These are phyloP conservation scores for Ophiostoma ips DNA, from an alignment of 2,329 filamentous ascomycete genomes.

Conservation along the genomic window DNA sequence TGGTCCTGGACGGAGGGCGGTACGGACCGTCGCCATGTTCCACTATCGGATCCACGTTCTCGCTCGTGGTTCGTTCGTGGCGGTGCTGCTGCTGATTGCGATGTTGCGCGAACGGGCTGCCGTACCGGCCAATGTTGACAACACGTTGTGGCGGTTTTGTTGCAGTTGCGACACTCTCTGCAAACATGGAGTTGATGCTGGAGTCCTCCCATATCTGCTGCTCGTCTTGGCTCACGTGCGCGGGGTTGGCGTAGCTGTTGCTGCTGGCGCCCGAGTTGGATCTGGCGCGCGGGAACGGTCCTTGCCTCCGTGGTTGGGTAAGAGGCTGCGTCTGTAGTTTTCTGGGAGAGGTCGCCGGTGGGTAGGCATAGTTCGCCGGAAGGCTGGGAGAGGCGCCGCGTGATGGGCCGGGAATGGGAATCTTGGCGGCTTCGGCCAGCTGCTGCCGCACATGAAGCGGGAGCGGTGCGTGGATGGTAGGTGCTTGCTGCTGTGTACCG, in stretches of 20 bases:
- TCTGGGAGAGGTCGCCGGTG: neutral
- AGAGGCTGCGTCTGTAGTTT: too few species aligned
- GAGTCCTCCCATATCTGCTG: slow-evolving; percentile 25
- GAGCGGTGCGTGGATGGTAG: slow-evolving; percentile 11
- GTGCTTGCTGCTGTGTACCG: neutral
- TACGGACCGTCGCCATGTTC: slow-evolving; percentile 14
- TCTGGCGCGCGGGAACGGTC: neutral
- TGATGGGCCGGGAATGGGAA: slow-evolving; percentile 22
- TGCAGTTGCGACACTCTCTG: slow-evolving; percentile 11
- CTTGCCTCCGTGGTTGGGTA: neutral
- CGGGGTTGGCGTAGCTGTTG: neutral
- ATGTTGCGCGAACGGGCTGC: slow-evolving; percentile 6
- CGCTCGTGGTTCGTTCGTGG: neutral
- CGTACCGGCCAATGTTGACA: slow-evolving; percentile 5
- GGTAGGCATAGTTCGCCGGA: too few species aligned
- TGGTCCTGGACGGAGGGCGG: slow-evolving; percentile 17
- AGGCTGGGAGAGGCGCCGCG: slow-evolving; percentile 18
- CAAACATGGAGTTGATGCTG: slow-evolving; percentile 21
- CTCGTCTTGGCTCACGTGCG: slow-evolving; percentile 10
- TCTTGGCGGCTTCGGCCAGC: slow-evolving; percentile 21
- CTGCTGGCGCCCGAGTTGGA: neutral
- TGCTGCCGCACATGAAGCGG: slow-evolving; percentile 18
- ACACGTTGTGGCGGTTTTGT: slow-evolving; percentile 1
- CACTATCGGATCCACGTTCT: neutral
- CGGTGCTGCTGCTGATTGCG: neutral